A percentile compares a stretch with the other conserved stretches of the same genome.
These are phyloP conservation scores for Fragilariopsis cylindrus DNA, from an alignment of 108 stramenopile species.

Conservation along the genomic window DNA sequence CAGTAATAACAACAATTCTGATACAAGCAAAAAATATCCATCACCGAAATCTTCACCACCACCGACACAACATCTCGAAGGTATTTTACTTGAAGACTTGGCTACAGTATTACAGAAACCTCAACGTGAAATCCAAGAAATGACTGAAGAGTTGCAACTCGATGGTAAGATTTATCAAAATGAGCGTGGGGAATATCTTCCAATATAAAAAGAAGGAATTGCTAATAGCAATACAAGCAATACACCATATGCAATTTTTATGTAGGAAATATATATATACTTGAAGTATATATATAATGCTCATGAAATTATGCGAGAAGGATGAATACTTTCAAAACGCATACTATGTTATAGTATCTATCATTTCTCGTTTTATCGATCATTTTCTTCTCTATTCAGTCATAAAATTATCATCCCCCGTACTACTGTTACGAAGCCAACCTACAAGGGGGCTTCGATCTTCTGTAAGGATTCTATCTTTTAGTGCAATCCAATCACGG, in stretches of 20 bases:
- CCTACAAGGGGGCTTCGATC: conserved; percentile 15
- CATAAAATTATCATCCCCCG: conserved; percentile 8
- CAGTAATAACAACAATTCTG: neutral
- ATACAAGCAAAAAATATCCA: neutral
- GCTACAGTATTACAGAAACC: conserved; percentile 28
- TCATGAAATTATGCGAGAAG: too few species aligned
- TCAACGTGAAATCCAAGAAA: conserved; percentile 19
- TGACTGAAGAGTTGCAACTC: conserved; percentile 30
- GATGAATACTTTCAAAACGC: too few species aligned
- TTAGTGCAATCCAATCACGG: conserved; percentile 10
- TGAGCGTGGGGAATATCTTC: conserved; percentile 28
- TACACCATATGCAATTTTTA: too few species aligned
- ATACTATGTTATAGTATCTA: too few species aligned
- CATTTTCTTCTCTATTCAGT: neutral
- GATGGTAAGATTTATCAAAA: conserved; percentile 39
- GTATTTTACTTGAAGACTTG: conserved; percentile 30
- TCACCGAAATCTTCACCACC: neutral
- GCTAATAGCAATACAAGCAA: too few species aligned
- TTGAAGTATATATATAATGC: too few species aligned
- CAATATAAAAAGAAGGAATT: conserved; percentile 14
- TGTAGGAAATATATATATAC: too few species aligned
- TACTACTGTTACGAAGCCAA: conserved; percentile 20
- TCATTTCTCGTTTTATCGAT: neutral
- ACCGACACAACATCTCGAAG: conserved; percentile 5
- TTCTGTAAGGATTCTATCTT: conserved; percentile 16